A percentile compares a stretch with the other conserved stretches of the same genome.
phyloP scores from a whole-genome alignment of 2,329 filamentous ascomycete genomes.

The Penicillium italicum region DNA sequence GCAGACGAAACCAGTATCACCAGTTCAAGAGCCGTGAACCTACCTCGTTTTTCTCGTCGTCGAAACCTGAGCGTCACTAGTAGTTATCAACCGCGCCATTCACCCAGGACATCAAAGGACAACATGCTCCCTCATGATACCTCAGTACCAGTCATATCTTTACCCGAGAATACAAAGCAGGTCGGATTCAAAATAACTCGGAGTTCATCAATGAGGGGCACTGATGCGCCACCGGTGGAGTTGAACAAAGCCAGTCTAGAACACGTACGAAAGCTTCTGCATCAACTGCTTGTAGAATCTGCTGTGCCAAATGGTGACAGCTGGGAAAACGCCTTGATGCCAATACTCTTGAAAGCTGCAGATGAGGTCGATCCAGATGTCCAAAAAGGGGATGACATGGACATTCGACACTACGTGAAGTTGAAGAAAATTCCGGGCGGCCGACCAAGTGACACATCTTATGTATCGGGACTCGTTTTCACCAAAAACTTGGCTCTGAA shows the following conservation, averaged over 20 bases:
- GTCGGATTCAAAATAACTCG: conserved; percentile 58
- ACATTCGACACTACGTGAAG: conserved; percentile 96
- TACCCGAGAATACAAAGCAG: conserved; percentile 33
- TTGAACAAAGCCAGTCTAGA: conserved; percentile 82
- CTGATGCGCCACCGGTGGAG: conserved; percentile 70
- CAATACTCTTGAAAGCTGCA: conserved; percentile 84
- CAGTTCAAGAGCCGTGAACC: conserved; percentile 56
- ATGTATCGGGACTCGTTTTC: conserved; percentile 94
- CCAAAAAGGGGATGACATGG: conserved; percentile 86
- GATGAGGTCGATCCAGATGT: conserved; percentile 95
- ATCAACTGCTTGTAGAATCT: conserved; percentile 76
- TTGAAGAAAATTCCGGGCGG: conserved; percentile 94
- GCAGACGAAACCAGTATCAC: conserved; percentile 61
- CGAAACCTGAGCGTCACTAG: conserved; percentile 84
- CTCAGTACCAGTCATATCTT: conserved; percentile 40
- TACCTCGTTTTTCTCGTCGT: conserved; percentile 63
- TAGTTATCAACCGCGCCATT: conserved; percentile 64
- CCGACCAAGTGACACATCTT: conserved; percentile 85
- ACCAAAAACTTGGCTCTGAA: conserved; percentile 96
- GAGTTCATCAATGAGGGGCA: conserved; percentile 77
- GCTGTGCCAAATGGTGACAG: conserved; percentile 67
- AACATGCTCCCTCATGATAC: conserved; percentile 44
- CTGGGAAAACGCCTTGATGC: conserved; percentile 88
- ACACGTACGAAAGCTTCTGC: conserved; percentile 80
- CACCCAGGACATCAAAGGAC: conserved; percentile 64